Evolutionary conservation across 2,329 filamentous ascomycete genomes (phyloP).

Genomic region (Podosphaera aphanis): DNA sequence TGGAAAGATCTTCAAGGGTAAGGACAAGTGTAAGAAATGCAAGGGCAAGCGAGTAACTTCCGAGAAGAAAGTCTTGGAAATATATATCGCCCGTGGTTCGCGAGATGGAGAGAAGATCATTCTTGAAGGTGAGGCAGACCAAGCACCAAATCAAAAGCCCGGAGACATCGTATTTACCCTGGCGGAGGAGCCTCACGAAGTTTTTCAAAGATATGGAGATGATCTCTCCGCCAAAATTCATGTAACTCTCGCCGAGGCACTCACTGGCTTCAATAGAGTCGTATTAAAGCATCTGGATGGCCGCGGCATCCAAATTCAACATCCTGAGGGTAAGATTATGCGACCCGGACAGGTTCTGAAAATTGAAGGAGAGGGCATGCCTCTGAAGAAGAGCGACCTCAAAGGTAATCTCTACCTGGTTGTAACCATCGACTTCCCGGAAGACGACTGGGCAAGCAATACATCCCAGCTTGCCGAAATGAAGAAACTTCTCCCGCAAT

Average conservation of each 20-base stretch:
- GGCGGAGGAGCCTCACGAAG: constrained; percentile 55
- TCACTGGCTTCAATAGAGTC: constrained; percentile 74
- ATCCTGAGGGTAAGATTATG: constrained; percentile 61
- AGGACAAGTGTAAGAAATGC: constrained; percentile 97
- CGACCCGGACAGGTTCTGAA: constrained; percentile 69
- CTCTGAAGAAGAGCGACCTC: constrained; percentile 58
- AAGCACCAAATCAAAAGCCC: constrained; percentile 66
- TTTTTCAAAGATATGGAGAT: constrained; percentile 61
- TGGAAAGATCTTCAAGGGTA: constrained; percentile 78
- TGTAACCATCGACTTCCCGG: constrained; percentile 71
- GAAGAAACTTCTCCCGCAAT: constrained; percentile 47
- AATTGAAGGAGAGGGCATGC: constrained; percentile 82
- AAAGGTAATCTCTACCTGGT: constrained; percentile 74
- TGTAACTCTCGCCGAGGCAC: constrained; percentile 59
- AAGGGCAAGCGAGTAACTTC: constrained; percentile 74
- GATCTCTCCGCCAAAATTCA: constrained; percentile 67
- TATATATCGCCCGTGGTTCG: constrained; percentile 80
- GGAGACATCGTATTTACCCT: constrained; percentile 86
- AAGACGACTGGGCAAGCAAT: constrained; percentile 58
- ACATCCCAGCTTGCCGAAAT: constrained; percentile 49
- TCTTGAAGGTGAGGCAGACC: constrained; percentile 81
- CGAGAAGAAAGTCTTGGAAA: constrained; percentile 82
- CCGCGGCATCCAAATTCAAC: constrained; percentile 60
- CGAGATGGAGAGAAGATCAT: constrained; percentile 75
- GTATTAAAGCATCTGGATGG: constrained; percentile 86